A percentile compares a stretch with the other conserved stretches of the same genome.
Conservation (phyloP, 2,329 filamentous ascomycete genomes). For the Pseudocercospora ulei region DNA sequence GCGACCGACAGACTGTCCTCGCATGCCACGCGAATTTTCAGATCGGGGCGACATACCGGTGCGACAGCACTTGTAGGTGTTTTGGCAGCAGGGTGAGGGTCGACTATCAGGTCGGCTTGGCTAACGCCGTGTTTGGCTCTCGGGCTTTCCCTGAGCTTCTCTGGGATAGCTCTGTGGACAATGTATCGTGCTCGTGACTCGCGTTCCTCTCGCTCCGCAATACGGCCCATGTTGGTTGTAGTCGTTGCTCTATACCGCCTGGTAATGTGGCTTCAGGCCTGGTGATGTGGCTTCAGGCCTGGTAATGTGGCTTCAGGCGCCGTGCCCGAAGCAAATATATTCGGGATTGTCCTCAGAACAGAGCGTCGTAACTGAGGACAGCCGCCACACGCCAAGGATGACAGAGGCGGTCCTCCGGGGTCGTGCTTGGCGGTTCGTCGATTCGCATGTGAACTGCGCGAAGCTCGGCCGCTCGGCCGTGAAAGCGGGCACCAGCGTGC, state of each 20-base stretch:
- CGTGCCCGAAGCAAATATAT: no score
- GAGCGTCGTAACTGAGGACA: background rate
- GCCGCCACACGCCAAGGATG: constrained; percentile 10
- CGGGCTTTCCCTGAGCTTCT: constrained; percentile 46
- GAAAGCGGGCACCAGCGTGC: constrained; percentile 7
- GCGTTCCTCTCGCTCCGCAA: constrained; percentile 24
- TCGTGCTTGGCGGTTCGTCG: constrained; percentile 12
- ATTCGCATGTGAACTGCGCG: constrained; percentile 17
- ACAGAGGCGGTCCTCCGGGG: constrained; percentile 5
- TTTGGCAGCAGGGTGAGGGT: constrained; percentile 32
- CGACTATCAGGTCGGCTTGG: constrained; percentile 43
- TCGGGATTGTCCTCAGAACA: background rate
- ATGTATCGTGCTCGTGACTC: constrained; percentile 42
- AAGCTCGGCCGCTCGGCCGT: constrained; percentile 12
- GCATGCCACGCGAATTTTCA: constrained; percentile 41
- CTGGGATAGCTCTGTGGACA: constrained; percentile 51
- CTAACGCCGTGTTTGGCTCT: constrained; percentile 49
- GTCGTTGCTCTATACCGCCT: no score
- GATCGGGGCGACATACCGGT: constrained; percentile 16
- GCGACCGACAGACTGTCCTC: constrained; percentile 50
- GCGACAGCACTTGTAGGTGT: constrained; percentile 15
- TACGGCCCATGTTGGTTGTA: constrained; percentile 21
- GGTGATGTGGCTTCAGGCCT: no score
- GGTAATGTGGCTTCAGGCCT: no score
- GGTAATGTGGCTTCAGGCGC: no score